Evolutionary conservation across 345 rosid species (phyloP).

Genomic region (Conringia planisiliqua): DNA sequence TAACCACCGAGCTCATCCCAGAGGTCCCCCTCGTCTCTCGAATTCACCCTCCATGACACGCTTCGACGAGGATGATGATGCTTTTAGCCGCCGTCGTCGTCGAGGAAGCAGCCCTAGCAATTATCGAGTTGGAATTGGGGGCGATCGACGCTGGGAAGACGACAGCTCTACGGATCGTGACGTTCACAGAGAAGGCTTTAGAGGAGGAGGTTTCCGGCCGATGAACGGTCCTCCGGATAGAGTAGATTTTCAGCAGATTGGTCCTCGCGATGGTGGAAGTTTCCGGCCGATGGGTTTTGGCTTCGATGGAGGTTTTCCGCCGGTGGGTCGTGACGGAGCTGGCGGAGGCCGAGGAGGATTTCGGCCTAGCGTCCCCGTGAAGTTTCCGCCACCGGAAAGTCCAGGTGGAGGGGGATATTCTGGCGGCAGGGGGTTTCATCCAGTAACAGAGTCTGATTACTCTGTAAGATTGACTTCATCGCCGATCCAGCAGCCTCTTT

Average conservation of each 20-base stretch:
- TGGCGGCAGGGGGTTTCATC: conserved; percentile 19
- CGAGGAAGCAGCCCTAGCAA: conserved; percentile 66
- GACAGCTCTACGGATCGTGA: conserved; percentile 58
- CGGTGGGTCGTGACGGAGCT: conserved; percentile 15
- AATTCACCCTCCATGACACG: conserved; percentile 38
- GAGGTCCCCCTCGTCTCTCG: conserved; percentile 52
- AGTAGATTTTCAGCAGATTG: conserved; percentile 41
- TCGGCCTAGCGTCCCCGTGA: conserved; percentile 30
- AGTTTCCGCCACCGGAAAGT: conserved; percentile 37
- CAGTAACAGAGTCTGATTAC: conserved; percentile 30
- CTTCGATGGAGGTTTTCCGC: conserved; percentile 34
- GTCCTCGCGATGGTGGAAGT: conserved; percentile 33
- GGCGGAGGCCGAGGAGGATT: conserved; percentile 35
- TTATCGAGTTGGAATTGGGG: conserved; percentile 41
- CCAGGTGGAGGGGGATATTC: conserved; percentile 9
- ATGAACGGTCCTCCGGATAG: conserved; percentile 30
- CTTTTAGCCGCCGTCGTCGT: conserved; percentile 37
- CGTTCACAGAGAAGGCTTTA: conserved; percentile 23
- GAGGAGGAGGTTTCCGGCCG: conserved; percentile 40
- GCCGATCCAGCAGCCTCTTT: conserved; percentile 29
- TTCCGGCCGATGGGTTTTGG: conserved; percentile 18
- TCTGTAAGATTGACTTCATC: conserved; percentile 27
- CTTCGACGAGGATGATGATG: conserved; percentile 35
- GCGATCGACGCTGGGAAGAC: conserved; percentile 43
- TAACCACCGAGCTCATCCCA: conserved; percentile 33